Base-by-base conservation (phyloP, 164 flowering plant species). In the Nelumbo lutea region DNA sequence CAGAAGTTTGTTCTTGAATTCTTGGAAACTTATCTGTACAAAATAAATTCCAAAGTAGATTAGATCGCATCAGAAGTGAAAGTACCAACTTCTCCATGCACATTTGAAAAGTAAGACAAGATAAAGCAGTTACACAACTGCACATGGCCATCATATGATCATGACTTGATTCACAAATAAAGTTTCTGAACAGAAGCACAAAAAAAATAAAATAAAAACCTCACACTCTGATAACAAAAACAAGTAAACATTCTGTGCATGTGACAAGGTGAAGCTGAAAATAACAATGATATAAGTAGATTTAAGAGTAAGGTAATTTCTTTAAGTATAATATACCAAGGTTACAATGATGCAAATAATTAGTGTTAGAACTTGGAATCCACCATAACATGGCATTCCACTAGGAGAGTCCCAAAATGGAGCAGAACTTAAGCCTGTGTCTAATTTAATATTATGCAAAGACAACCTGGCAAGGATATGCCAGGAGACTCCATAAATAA, bases 1-100 rank as follows among this genome's bases (percentile, higher is more conserved):
- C 57, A 92, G 88, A 76, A 90, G 91, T 80, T 92, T 89, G 77
- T 85, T 90, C 73, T 85, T 89, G 78, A 92, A 92, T 81, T 92
- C 98, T 73, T 90, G 96, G 70, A 90, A 92, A 72, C 90, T 92
- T 63, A 92, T 90, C 96, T 92, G 91, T 65, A 67, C 60, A 59
- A 69, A 73, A 2, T 38, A 56, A 42, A 79, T 52, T 65, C 42
- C 61, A 66, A 50, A 50, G 41, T 15, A 39, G 7, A 62, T 51
- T 15, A 39, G 7, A 62, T 51, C 7, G 9, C 5, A 65, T 50
- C 9, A 45, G 59, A 40, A 66, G 9, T 45, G 3, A 70, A 46
- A 15, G 61, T 66, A 53, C 38, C 40, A 40, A 60, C 10, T 43
- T 8, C 52, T 9, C 8, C 11, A 55, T 38, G 1, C 50, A 27